Conservation (phyloP, 345 rosid genomes). For the Citrus australasica region DNA sequence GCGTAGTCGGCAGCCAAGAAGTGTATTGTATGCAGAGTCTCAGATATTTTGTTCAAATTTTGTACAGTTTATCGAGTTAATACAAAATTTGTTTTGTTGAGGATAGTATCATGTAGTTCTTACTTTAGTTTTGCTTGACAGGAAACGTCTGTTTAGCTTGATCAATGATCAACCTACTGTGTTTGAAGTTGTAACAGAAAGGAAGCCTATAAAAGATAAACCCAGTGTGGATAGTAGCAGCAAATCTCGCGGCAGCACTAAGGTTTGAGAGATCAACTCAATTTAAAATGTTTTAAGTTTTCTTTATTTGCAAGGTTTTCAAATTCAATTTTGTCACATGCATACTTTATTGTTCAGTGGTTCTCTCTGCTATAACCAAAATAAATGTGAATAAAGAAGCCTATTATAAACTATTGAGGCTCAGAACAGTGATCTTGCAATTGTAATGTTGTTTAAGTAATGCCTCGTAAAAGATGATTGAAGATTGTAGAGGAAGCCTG, state of each 20-base stretch:
- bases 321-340: background rate
- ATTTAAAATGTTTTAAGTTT: background rate
- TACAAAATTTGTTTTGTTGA: background rate
- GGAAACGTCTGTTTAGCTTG: slow-evolving; percentile 86
- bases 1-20: background rate
- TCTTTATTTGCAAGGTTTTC: background rate
- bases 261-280: slow-evolving; percentile 38
- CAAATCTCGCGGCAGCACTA: slow-evolving; percentile 61
- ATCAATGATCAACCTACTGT: slow-evolving; percentile 93
- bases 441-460: background rate
- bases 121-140: slow-evolving; percentile 27
- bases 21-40: background rate
- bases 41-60: background rate
- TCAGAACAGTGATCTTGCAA: background rate
- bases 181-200: slow-evolving; percentile 90
- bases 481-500: background rate
- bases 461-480: background rate
- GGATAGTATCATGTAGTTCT: background rate
- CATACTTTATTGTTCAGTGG: background rate
- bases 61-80: background rate
- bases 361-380: background rate
- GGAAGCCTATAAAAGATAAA: slow-evolving; percentile 83
- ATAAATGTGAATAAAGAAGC: background rate
- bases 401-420: background rate
- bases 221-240: slow-evolving; percentile 81